A percentile compares a stretch with the other conserved stretches of the same genome.
phyloP scores from a whole-genome alignment of 352 stramenopile species.

The Pythium chondricola region DNA sequence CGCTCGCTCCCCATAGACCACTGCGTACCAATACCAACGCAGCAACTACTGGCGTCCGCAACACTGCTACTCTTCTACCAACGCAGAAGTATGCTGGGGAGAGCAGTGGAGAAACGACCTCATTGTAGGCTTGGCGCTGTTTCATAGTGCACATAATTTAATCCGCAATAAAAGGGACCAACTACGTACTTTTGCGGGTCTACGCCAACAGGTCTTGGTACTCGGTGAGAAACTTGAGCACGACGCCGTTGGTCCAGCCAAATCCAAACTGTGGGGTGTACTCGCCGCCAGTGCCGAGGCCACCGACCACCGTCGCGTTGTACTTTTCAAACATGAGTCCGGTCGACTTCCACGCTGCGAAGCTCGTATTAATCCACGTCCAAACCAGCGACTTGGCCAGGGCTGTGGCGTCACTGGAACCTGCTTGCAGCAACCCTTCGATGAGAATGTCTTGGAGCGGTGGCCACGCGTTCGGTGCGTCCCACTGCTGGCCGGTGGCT shows the following conservation, averaged over 20 bases:
- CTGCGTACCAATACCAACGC: too few relatives aligned
- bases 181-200: background rate
- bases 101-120: too few relatives aligned
- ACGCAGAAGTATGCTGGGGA: too few relatives aligned
- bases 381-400: slow-evolving; percentile 19
- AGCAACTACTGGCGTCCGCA: too few relatives aligned
- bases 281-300: slow-evolving; percentile 37
- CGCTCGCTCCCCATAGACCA: too few relatives aligned
- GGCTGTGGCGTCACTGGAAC: slow-evolving; percentile 3
- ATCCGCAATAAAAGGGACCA: too few relatives aligned
- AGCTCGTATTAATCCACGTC: slow-evolving; percentile 21
- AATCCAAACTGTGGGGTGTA: slow-evolving; percentile 49
- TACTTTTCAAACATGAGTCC: slow-evolving; percentile 53
- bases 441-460: slow-evolving; percentile 35
- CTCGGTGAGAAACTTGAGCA: slow-evolving; percentile 39
- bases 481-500: slow-evolving; percentile 38
- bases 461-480: slow-evolving; percentile 48
- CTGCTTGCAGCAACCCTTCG: slow-evolving; percentile 21
- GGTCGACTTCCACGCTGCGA: slow-evolving; percentile 20
- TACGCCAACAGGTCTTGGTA: slow-evolving; percentile 18
- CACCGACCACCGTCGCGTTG: slow-evolving; percentile 28
- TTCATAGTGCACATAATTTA: too few relatives aligned
- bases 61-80: too few relatives aligned
- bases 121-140: too few relatives aligned
- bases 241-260: slow-evolving; percentile 52